Evolutionary conservation across 805 yeast genomes (phyloP), one percentile per base, ranked within the genome.

Genomic region (Yamadazyma takamatsuzukensis): DNA sequence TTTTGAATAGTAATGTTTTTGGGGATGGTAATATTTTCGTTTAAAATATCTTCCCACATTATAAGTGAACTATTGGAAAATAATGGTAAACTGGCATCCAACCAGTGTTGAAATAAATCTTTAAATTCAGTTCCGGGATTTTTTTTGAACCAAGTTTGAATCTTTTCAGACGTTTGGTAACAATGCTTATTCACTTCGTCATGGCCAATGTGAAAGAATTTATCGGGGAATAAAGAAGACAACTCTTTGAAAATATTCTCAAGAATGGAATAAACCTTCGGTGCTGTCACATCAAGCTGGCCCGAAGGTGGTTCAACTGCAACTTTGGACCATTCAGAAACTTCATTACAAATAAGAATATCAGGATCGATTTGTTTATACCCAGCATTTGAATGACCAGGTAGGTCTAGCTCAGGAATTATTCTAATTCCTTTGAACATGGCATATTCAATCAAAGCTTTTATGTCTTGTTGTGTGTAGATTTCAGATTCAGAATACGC

Each of bases 21-120:
- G 3, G 68, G 58, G 8, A 65, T 30, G 11, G 43, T 37, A 9
- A 53, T 43, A 21, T 40, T 41, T 6, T 41, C 37, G 12, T 51
- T 45, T 5, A 55, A 38, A 15, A 54, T 40, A 40, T 66, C 72
- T 38, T 64, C 65, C 72, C 72, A 66, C 66, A 64, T 61, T n/a
- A 52, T 54, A 5, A 65, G 35, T 8, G 25, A 18, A n/a, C 29
- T 13, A 7, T 30, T 13, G 11, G 29, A 16, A 15, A 34, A 30
- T 2, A 64, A 56, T 2, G 68, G 66, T 4, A 51, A 29, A 2
- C 59, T 43, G 6, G 42, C 37, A 39, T 66, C 63, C 11, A 65
- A 34, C 60, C 65, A 65, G 36, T 49, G 41, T 34, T 62, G 52
- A 4, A 54, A 26, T 22, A 64, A 44, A 34, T 60, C 66, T 21